A percentile compares a stretch with the other conserved stretches of the same genome.
phyloP scores from a whole-genome alignment of 1,139 yeast species.

The Candida sojae region DNA sequence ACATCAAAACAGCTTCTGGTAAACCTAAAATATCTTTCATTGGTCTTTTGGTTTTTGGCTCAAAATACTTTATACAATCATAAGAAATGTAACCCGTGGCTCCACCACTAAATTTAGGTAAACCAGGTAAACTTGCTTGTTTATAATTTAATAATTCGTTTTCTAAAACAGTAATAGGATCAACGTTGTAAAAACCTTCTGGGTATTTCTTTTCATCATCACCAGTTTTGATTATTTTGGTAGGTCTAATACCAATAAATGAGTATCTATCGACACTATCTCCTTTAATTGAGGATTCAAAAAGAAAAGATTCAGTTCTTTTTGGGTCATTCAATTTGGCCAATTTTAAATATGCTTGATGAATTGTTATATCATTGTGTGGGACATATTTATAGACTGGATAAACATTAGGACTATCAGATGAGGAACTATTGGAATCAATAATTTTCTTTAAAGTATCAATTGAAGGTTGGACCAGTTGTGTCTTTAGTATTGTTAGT shows the following conservation, averaged over 20 bases:
- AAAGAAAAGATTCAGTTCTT: conserved; percentile 70
- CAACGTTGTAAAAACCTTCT: conserved; percentile 51
- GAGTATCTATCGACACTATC: conserved; percentile 89
- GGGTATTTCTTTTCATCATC: conserved; percentile 31
- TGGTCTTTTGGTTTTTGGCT: conserved; percentile 79
- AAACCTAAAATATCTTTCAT: conserved; percentile 77
- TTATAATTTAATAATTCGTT: conserved; percentile 62
- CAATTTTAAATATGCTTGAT: conserved; percentile 82
- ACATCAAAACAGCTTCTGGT: conserved; percentile 91
- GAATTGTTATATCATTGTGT: conserved; percentile 82
- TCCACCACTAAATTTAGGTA: conserved; percentile 90
- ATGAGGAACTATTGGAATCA: conserved; percentile 31
- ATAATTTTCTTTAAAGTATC: conserved; percentile 50
- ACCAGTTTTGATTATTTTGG: conserved; percentile 81
- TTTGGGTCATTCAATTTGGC: conserved; percentile 66
- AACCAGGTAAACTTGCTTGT: conserved; percentile 77
- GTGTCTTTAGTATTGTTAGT: conserved; percentile 3
- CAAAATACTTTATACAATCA: conserved; percentile 95
- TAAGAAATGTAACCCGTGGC: conserved; percentile 94
- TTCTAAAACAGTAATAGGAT: conserved; percentile 78
- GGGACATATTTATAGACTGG: conserved; percentile 79
- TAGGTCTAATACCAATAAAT: conserved; percentile 84
- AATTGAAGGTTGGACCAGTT: conserved; percentile 59
- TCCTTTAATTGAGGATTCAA: conserved; percentile 88
- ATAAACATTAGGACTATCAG: conserved; percentile 55